Conservation (phyloP, 306 rosid species). For the Fagus crenata region DNA sequence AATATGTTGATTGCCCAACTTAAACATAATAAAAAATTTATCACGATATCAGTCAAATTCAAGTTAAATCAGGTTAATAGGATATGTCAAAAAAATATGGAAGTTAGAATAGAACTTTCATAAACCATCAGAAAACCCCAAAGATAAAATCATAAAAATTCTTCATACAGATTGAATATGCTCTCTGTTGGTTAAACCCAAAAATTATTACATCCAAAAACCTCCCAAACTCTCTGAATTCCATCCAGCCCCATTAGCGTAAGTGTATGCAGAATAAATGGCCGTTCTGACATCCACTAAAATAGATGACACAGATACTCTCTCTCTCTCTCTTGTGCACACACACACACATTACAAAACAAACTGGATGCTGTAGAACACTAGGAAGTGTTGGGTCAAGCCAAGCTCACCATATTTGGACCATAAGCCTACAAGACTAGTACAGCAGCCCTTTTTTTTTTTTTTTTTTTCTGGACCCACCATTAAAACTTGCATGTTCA, state of each 20-base stretch:
- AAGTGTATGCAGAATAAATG: not conserved
- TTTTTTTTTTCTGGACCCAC: not conserved
- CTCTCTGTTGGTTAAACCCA: not conserved
- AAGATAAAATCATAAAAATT: not conserved
- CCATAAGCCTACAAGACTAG: not conserved
- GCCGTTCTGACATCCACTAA: not conserved
- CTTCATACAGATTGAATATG: not conserved
- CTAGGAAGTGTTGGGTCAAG: not conserved
- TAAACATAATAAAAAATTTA: not conserved
- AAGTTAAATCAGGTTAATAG: not conserved
- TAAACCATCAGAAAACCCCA: not conserved
- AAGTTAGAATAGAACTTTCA: not conserved
- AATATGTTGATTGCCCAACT: conserved; percentile 8
- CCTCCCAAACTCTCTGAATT: not conserved
- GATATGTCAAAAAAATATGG: not conserved
- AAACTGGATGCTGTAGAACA: not conserved
- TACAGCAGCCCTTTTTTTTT: too few relatives aligned
- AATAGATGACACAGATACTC: not conserved
- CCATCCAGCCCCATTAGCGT: not conserved
- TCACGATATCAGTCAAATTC: not conserved
- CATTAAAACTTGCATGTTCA: not conserved
- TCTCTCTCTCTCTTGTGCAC: not conserved
- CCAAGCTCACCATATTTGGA: not conserved
- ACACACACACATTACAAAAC: not conserved
- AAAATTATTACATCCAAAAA: not conserved